phyloP scores from a whole-genome alignment of 2,329 filamentous ascomycete species.

The Alternaria ventricosa region DNA sequence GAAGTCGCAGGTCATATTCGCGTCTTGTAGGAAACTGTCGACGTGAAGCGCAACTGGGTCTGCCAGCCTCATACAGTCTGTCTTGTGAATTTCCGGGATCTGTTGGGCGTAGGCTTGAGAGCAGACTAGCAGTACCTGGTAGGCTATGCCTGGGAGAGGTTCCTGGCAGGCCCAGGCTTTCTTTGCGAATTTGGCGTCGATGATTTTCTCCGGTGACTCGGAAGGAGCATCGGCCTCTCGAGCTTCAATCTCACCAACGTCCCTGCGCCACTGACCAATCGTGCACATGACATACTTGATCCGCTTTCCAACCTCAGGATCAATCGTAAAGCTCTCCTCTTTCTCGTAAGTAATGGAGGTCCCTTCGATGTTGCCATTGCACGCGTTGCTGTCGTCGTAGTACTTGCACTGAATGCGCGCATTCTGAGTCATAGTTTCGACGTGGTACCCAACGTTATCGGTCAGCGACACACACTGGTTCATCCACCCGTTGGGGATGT shows the following conservation, averaged over 20 bases:
- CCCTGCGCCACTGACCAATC: neutral
- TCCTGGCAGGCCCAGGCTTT: too few species aligned
- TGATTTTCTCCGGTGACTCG: too few species aligned
- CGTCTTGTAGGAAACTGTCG: too few species aligned
- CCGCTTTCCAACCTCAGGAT: neutral
- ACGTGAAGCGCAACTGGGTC: too few species aligned
- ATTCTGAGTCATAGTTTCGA: neutral
- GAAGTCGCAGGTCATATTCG: too few species aligned
- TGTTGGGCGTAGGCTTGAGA: too few species aligned
- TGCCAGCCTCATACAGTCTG: too few species aligned
- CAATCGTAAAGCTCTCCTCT: neutral
- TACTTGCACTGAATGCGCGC: neutral
- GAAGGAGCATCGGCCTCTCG: neutral
- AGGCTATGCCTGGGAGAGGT: too few species aligned
- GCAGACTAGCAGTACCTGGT: too few species aligned
- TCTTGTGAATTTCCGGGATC: too few species aligned
- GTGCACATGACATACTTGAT: neutral
- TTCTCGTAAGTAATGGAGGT: neutral
- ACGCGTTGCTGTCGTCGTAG: neutral
- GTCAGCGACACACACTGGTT: neutral
- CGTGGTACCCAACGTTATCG: neutral
- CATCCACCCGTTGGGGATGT: neutral
- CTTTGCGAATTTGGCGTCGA: too few species aligned
- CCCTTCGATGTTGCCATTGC: neutral
- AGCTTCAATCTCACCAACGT: neutral